Percentiles rank a stretch among this genome's conserved stretches.
Conservation (phyloP, 805 yeast species). For the Wickerhamomyces bisporus region DNA sequence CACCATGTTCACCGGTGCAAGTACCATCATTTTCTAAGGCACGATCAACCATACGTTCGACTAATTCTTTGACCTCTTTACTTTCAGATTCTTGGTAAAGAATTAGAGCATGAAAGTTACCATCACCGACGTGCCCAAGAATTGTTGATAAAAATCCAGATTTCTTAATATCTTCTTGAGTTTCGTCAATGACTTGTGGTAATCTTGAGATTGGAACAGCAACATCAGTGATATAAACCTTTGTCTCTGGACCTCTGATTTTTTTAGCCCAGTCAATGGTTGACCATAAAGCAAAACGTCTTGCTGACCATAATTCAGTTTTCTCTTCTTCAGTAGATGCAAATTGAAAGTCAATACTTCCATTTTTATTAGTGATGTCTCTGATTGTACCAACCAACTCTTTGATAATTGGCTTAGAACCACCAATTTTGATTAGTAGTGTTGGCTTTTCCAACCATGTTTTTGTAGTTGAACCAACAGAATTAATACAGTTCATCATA, state of each 20-base stretch:
- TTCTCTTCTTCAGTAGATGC: constrained; percentile 61
- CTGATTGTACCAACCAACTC: constrained; percentile 44
- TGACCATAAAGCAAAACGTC: constrained; percentile 67
- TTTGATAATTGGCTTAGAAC: constrained; percentile 40
- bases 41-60: constrained; percentile 55
- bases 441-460: constrained; percentile 58
- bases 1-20: constrained; percentile 84
- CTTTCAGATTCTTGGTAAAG: constrained; percentile 50
- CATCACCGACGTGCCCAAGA: constrained; percentile 83
- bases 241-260: constrained; percentile 39
- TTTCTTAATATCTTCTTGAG: constrained; percentile 51
- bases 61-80: constrained; percentile 41
- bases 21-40: constrained; percentile 76
- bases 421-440: constrained; percentile 60
- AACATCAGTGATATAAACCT: constrained; percentile 72
- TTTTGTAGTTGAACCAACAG: constrained; percentile 46
- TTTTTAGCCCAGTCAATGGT: constrained; percentile 59
- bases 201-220: constrained; percentile 74
- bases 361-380: constrained; percentile 46
- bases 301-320: constrained; percentile 67
- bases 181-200: constrained; percentile 55
- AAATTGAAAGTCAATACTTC: constrained; percentile 54
- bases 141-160: constrained; percentile 53
- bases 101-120: constrained; percentile 69
- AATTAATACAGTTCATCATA: constrained; percentile 64